Conservation (phyloP, 2,329 filamentous ascomycete genomes). For the Alternaria triticimaculans region DNA sequence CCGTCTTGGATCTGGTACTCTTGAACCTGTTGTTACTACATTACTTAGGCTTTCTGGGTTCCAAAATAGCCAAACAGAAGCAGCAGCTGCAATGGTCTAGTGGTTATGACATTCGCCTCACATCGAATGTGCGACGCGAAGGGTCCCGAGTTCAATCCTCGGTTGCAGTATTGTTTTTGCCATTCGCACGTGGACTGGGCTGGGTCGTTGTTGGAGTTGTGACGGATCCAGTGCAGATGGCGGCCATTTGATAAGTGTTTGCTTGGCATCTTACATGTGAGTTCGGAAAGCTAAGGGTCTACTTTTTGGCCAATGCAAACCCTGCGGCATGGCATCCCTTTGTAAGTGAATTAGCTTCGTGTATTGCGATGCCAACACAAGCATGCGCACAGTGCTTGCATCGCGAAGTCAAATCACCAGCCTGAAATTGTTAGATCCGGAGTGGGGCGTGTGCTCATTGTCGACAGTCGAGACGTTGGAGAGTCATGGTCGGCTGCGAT, state of each 20-base stretch:
- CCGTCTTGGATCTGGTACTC: neutral
- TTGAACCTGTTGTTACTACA: neutral
- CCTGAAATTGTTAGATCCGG: neutral
- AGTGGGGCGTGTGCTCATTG: slow-evolving; percentile 4
- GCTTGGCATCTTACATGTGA: neutral
- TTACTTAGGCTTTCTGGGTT: neutral
- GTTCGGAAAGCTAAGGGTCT: neutral
- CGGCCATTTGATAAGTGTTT: neutral
- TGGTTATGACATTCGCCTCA: slow-evolving; percentile 10
- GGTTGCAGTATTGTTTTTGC: slow-evolving; percentile 10
- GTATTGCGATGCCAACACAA: neutral
- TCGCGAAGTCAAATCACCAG: neutral
- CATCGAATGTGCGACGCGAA: neutral
- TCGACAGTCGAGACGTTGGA: slow-evolving; percentile 15
- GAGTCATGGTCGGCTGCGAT: slow-evolving; percentile 16
- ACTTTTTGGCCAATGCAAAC: neutral
- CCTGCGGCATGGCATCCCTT: neutral
- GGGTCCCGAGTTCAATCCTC: slow-evolving; percentile 5
- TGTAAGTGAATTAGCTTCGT: neutral
- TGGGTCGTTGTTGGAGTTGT: neutral
- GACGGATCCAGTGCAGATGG: neutral
- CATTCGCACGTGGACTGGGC: neutral
- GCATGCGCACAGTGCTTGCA: neutral
- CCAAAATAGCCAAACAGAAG: neutral
- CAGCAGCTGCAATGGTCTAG: slow-evolving; percentile 7